phyloP scores from a whole-genome alignment of 345 rosid genomes.

The Eucalyptus decipiens region DNA sequence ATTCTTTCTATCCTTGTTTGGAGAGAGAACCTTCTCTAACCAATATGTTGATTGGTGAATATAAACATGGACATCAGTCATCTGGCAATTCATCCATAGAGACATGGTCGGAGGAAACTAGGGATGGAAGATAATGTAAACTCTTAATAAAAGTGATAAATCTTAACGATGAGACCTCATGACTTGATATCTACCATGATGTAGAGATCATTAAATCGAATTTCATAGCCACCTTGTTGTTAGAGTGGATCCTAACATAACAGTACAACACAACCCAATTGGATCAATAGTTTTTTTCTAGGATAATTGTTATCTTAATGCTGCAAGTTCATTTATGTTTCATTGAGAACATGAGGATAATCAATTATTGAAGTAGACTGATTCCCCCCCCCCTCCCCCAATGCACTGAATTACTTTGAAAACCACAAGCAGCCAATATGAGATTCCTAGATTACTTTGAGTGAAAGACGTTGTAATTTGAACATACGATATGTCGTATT shows the following conservation, averaged over 20 bases:
- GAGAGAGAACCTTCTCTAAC: neutral
- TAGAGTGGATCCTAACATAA: too few relatives aligned
- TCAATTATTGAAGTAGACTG: neutral
- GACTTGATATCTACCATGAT: neutral
- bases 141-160: neutral
- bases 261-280: too few relatives aligned
- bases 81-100: neutral
- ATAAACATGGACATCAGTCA: too few relatives aligned
- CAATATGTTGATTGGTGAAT: too few relatives aligned
- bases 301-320: neutral
- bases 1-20: neutral
- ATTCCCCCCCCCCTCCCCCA: neutral
- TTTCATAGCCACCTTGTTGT: too few relatives aligned
- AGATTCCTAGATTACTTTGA: neutral
- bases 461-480: neutral
- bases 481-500: fast-evolving
- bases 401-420: neutral
- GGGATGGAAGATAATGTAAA: too few relatives aligned
- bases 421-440: neutral
- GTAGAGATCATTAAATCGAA: too few relatives aligned
- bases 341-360: neutral
- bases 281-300: neutral
- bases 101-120: neutral
- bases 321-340: too few relatives aligned
- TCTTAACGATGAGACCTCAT: neutral